These are phyloP conservation scores for Babesia bigemina DNA, from an alignment of 169 alveolate species.

Conservation along the genomic window DNA sequence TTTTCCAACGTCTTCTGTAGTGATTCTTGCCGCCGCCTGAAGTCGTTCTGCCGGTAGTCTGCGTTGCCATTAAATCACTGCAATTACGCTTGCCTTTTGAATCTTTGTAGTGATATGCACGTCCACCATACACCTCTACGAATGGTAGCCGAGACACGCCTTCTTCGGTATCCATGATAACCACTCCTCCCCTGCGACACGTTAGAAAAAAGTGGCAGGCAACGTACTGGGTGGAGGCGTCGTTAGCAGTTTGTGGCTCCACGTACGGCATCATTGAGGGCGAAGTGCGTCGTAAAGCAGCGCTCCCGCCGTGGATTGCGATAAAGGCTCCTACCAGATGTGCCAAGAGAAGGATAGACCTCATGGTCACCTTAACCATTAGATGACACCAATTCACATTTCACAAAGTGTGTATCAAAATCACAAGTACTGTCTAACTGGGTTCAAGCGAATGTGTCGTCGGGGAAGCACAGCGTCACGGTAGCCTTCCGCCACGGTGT, in stretches of 20 bases:
- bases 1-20: neutral
- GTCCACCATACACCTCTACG: conserved; percentile 28
- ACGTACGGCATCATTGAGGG: conserved; percentile 24
- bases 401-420: too few relatives aligned
- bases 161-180: conserved; percentile 12
- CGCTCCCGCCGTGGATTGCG: neutral
- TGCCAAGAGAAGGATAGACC: neutral
- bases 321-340: neutral
- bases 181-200: conserved; percentile 12
- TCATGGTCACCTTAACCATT: neutral
- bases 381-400: neutral
- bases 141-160: conserved; percentile 12
- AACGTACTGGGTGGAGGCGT: neutral
- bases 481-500: conserved; percentile 2
- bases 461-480: neutral
- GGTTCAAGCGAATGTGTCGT: neutral
- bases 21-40: conserved; percentile 10
- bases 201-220: neutral
- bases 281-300: conserved; percentile 1
- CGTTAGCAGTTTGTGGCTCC: neutral
- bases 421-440: too few relatives aligned
- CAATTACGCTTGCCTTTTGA: neutral
- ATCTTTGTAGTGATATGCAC: conserved; percentile 19
- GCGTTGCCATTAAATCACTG: neutral
- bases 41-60: conserved; percentile 15